A percentile compares a stretch with the other conserved stretches of the same genome.
These are phyloP conservation scores for Triangularia setosa DNA, from an alignment of 2,329 filamentous ascomycete genomes.

Conservation along the genomic window DNA sequence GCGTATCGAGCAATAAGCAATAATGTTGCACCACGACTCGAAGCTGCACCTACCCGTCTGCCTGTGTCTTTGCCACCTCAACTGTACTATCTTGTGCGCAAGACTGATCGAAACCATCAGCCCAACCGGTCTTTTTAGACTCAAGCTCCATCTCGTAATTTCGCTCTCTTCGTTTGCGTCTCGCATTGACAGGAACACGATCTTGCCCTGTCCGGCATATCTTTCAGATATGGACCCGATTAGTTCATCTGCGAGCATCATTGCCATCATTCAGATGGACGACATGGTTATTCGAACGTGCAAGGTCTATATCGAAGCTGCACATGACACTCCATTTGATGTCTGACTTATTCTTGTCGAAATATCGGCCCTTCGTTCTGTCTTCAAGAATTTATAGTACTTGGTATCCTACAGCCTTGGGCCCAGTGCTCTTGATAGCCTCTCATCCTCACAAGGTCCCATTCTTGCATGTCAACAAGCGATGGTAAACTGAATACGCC, in stretches of 20 bases:
- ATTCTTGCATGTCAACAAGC: no score
- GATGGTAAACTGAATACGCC: no score
- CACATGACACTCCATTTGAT: constrained; percentile 12
- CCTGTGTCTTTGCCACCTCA: no score
- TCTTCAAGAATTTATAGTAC: constrained; percentile 12
- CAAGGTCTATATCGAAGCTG: constrained; percentile 16
- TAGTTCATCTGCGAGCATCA: constrained; percentile 12
- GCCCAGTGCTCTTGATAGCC: not conserved
- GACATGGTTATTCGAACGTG: constrained; percentile 14
- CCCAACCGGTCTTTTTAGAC: no score
- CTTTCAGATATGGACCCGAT: constrained; percentile 11
- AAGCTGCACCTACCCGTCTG: no score
- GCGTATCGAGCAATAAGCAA: no score
- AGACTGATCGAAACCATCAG: no score
- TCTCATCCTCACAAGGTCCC: not conserved
- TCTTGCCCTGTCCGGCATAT: not conserved
- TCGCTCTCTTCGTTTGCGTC: no score
- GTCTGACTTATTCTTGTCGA: constrained; percentile 20
- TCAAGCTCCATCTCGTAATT: no score
- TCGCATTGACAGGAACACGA: no score
- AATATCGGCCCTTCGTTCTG: not conserved
- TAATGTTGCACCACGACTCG: no score
- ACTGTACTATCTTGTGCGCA: no score
- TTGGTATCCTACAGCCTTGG: not conserved
- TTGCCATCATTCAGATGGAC: constrained; percentile 15